These are phyloP conservation scores for Rhizopogon vesiculosus DNA, from an alignment of 768 basidiomycete species.

Conservation along the genomic window DNA sequence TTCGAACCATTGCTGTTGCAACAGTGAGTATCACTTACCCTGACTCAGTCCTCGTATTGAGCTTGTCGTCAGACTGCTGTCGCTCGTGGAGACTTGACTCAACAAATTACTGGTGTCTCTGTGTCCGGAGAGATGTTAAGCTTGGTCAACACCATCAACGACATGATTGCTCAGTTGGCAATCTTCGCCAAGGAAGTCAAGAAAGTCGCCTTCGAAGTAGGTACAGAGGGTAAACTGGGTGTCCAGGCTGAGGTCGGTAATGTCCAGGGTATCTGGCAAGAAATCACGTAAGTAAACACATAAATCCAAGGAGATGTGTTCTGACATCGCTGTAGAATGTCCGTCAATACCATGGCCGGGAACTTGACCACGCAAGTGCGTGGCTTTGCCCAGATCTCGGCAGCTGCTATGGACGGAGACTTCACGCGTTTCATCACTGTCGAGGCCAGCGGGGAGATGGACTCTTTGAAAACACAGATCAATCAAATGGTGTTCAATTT, in stretches of 20 bases:
- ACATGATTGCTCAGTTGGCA: slow-evolving; percentile 67
- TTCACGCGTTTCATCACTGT: slow-evolving; percentile 99
- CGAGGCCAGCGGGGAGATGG: slow-evolving; percentile 98
- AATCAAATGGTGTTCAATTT: slow-evolving; percentile 99
- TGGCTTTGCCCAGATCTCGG: slow-evolving; percentile 97
- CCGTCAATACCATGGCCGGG: slow-evolving; percentile 97
- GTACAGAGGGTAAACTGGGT: slow-evolving; percentile 97
- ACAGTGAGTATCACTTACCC: slow-evolving; percentile 50
- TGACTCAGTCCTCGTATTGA: background rate
- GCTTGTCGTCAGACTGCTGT: slow-evolving; percentile 66
- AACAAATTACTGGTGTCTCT: slow-evolving; percentile 88
- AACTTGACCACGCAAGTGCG: slow-evolving; percentile 98
- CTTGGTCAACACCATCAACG: slow-evolving; percentile 96
- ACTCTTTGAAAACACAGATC: slow-evolving; percentile 97
- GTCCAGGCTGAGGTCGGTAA: slow-evolving; percentile 97
- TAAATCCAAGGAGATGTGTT: background rate
- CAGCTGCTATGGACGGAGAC: slow-evolving; percentile 98
- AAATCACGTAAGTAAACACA: slow-evolving; percentile 76
- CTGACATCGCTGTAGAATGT: slow-evolving; percentile 48
- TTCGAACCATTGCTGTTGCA: slow-evolving; percentile 88
- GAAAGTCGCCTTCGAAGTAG: slow-evolving; percentile 95
- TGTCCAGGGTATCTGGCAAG: slow-evolving; percentile 97
- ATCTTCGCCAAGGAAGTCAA: slow-evolving; percentile 81
- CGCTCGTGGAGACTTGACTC: slow-evolving; percentile 87
- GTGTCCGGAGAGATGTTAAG: slow-evolving; percentile 96